Evolutionary conservation across 2,329 filamentous ascomycete species (phyloP), one percentile per base, ranked within the genome.

Genomic region (Diaporthe sp.): DNA sequence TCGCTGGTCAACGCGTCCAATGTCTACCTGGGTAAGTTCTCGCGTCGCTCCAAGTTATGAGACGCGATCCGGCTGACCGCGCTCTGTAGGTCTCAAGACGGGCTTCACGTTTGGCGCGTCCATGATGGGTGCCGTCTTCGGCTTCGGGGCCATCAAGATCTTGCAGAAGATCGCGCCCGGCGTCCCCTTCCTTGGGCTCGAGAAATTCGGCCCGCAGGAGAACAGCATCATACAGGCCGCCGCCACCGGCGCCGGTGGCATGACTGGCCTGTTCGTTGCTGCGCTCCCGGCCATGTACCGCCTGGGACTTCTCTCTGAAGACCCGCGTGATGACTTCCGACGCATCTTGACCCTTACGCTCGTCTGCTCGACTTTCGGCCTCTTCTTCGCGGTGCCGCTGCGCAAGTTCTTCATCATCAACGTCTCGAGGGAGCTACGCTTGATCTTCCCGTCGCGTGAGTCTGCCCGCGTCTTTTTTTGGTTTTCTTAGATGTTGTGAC

Each of bases 241-340:
- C 46, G 89, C 89, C 5, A 89, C 87, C 12, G 89, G 89, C 9
- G 86, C 89, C 37, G 89, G 89, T 77, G 89, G 89, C 78, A 84
- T 90, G 19, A 85, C 85, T 53, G 86, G 84, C 72, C 88, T 91
- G 77, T 91, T 91, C 81, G 84, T 90, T 28, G 89, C 88, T n/a
- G 89, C 86, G 68, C 87, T 90, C 53, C 89, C 89, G 10, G 89
- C 89, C 42, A 84, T 91, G 79, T 90, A 91, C 80, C 88, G 87
- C 77, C 84, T 91, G 51, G 79, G 82, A 1, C 84, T 90, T 34
- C 81, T 90, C 75, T 68, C 62, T 2, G 79, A 79, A 22, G 82
- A 85, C 46, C 85, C 84, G 4, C 89, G 89, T 3, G 82, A 83
- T 65, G 88, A 90, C 77, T 89, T 88, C 78, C 84, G 85, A 77